Conservation (phyloP, 768 basidiomycete species). For the Leucocoprinus leucothites region DNA sequence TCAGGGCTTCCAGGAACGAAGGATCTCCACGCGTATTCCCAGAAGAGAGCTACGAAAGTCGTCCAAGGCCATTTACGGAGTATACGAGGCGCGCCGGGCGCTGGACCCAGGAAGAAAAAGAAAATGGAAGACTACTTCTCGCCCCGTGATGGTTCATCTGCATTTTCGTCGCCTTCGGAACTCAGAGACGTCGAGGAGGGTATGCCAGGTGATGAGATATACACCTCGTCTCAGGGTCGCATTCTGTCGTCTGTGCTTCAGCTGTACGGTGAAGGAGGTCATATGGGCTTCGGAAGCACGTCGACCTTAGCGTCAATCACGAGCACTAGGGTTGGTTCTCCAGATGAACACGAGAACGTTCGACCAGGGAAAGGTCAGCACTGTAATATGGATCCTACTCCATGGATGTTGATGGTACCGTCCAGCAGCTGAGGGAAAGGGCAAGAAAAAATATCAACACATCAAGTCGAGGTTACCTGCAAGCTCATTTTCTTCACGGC, state of each 20-base stretch:
- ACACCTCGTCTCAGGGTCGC: background rate
- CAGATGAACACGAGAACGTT: background rate
- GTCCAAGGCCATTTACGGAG: background rate
- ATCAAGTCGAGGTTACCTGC: background rate
- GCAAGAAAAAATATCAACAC: background rate
- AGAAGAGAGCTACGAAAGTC: background rate
- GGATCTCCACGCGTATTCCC: background rate
- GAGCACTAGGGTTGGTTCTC: background rate
- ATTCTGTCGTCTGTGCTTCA: background rate
- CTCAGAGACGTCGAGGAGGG: background rate
- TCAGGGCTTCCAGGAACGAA: background rate
- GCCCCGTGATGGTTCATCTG: background rate
- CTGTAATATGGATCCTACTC: background rate
- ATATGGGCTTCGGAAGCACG: background rate
- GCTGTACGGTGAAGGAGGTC: background rate
- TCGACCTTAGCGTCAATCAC: background rate
- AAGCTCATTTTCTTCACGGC: constrained; percentile 19
- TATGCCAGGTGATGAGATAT: background rate
- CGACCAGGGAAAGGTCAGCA: background rate
- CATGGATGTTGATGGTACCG: background rate
- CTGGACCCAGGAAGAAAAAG: background rate
- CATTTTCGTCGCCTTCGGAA: background rate
- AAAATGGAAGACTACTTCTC: background rate
- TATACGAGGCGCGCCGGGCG: background rate
- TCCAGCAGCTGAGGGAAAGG: background rate